Base-by-base conservation (phyloP, 345 rosid species). In the Euclidium syriacum region DNA sequence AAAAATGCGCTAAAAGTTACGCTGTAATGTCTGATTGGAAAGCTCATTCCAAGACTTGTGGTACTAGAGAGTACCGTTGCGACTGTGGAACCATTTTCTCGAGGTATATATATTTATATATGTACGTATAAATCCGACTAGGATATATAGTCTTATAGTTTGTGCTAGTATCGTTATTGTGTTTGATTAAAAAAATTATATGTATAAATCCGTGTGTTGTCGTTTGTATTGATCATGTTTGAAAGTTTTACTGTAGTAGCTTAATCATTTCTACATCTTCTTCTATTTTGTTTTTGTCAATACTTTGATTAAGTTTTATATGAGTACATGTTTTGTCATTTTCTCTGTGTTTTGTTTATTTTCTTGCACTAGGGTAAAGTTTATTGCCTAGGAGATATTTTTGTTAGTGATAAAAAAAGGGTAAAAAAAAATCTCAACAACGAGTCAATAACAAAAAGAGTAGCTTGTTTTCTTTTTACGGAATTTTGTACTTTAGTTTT, bases 21-120 rank as follows among this genome's bases (percentile, higher is more conserved):
- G 97, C 97, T 25, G 99, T 94, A 26, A 92, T 83, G 71, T 94
- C 99, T 3, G 97, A 94, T 68, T 94, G 96, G 82, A 94, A 94
- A 76, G 99, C 99, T 4, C 99, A 94, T 80, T 85, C 96, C 5
- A 94, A 94, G 71, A 83, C 99, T 43, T 94, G 99, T 66, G 99
- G 99, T 65, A 94, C 96, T 20, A 83, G 90, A 65, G 99, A 94
- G 77, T 94, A 94, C 71, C 81, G 84, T 76, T 94, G 99, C 23
- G 95, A 90, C 65, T 94, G 99, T 53, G 99, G 99, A 30, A 90
- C 96, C 67, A 54, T 86, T 11, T 94, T 94, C 76, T 94, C 97
- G 4, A 80, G 99, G 99, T 94, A 80, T 19, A 19, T 20, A 32
- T 56, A 16, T 34, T 18, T 42, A 48, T 11, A 42, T 8, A 11